phyloP scores from a whole-genome alignment of 441 rosid genomes.

The Mallotus repandus region DNA sequence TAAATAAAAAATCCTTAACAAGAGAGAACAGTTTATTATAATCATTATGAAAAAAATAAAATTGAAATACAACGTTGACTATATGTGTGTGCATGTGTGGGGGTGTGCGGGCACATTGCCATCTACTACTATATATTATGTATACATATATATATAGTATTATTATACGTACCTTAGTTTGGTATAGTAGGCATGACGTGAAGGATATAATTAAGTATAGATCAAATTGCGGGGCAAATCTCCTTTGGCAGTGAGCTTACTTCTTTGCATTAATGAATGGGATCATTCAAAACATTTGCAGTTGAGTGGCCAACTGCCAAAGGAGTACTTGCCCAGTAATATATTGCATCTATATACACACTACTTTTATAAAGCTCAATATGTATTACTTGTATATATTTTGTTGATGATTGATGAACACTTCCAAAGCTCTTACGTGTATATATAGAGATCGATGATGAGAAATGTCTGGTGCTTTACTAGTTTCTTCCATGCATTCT shows the following conservation, averaged over 20 bases:
- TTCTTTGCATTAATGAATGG: neutral
- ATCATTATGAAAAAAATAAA: too few relatives aligned
- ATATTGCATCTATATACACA: constrained; percentile 37
- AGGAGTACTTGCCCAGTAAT: constrained; percentile 32
- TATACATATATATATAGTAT: too few relatives aligned
- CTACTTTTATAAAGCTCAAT: neutral
- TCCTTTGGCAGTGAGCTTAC: constrained; percentile 30
- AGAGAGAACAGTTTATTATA: too few relatives aligned
- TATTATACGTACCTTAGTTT: neutral
- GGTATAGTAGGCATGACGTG: neutral
- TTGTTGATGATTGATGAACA: constrained; percentile 18
- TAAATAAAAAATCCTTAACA: too few relatives aligned
- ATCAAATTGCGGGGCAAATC: constrained; percentile 39
- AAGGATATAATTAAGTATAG: neutral
- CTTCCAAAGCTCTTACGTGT: neutral
- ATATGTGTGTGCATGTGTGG: too few relatives aligned
- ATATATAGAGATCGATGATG: constrained; percentile 8
- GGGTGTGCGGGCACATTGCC: too few relatives aligned
- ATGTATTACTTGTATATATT: too few relatives aligned
- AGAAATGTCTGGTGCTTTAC: constrained; percentile 3
- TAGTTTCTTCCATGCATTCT: constrained; percentile 13
- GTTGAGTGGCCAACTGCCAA: constrained; percentile 43
- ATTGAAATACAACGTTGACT: too few relatives aligned
- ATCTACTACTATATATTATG: too few relatives aligned
- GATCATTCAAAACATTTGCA: neutral